Conservation (phyloP, 495 filamentous ascomycete genomes). For the Penicillium malachiteum region DNA sequence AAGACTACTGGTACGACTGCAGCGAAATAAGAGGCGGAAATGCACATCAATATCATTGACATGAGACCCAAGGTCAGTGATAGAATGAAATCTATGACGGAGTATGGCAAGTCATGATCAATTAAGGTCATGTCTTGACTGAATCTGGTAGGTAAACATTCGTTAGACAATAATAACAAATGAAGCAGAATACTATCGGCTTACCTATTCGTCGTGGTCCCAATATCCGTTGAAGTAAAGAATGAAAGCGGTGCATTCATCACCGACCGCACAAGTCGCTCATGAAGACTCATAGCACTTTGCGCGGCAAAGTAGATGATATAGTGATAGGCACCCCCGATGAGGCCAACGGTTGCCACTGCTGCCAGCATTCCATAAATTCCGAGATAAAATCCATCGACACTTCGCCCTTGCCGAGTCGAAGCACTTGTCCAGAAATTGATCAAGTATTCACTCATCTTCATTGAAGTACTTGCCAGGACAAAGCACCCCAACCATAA, state of each 20-base stretch:
- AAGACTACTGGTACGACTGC: not conserved
- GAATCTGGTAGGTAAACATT: constrained; percentile 3
- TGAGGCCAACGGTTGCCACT: not conserved
- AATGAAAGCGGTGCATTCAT: constrained; percentile 10
- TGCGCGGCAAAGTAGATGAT: not conserved
- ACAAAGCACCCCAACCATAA: not conserved
- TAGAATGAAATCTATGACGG: not conserved
- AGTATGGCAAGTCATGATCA: constrained; percentile 7
- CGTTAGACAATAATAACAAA: not conserved
- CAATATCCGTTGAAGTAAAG: constrained; percentile 8
- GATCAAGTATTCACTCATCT: not conserved
- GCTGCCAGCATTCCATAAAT: not conserved
- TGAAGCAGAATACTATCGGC: not conserved
- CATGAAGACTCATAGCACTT: not conserved
- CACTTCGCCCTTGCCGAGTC: not conserved
- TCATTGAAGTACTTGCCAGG: not conserved
- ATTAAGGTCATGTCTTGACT: constrained; percentile 15
- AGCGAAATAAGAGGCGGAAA: constrained; percentile 5
- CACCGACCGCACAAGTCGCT: not conserved
- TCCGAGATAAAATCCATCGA: constrained; percentile 1
- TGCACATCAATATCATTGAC: constrained; percentile 5
- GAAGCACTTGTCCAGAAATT: not conserved
- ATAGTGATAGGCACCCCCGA: constrained; percentile 2
- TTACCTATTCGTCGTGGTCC: constrained; percentile 8
- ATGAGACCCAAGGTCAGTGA: not conserved